Conservation (phyloP, 352 stramenopile species). For the Phytopythium aichiense region DNA sequence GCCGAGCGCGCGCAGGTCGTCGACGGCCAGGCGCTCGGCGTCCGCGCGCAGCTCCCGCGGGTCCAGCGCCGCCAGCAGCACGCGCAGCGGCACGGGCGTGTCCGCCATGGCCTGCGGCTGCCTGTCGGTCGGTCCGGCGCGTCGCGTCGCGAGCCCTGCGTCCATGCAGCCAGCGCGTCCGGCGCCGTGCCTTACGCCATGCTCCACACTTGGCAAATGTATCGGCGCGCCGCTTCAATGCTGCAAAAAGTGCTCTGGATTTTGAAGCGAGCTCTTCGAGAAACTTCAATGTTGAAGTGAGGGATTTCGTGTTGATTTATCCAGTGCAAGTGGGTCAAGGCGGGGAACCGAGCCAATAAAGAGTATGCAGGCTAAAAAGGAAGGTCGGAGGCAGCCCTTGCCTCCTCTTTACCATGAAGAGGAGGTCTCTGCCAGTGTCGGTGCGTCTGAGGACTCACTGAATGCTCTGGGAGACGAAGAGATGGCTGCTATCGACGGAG, state of each 20-base stretch:
- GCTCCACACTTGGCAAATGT: not conserved
- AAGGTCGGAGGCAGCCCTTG: not conserved
- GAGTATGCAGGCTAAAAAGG: not conserved
- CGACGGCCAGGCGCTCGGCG: slow-evolving; percentile 25
- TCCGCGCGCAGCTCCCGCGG: slow-evolving; percentile 14
- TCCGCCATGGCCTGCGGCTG: not conserved
- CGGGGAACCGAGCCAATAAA: not conserved
- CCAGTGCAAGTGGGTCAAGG: not conserved
- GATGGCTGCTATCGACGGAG: slow-evolving; percentile 38
- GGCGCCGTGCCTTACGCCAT: not conserved
- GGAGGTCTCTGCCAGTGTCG: not conserved
- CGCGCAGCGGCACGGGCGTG: not conserved
- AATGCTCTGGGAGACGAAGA: slow-evolving; percentile 53
- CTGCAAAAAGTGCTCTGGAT: not conserved
- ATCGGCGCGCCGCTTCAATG: not conserved
- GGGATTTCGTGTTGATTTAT: too few relatives aligned
- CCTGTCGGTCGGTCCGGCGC: not conserved
- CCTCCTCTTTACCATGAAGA: slow-evolving; percentile 2
- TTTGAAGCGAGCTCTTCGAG: not conserved
- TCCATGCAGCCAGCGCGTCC: not conserved
- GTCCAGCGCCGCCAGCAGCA: slow-evolving; percentile 8
- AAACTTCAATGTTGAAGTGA: too few relatives aligned
- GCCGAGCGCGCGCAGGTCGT: slow-evolving; percentile 40
- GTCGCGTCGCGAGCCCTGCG: not conserved
- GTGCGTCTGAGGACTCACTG: slow-evolving; percentile 13